Base-by-base conservation (phyloP, 2,329 filamentous ascomycete species). In the Diaporthe ilicicola region DNA sequence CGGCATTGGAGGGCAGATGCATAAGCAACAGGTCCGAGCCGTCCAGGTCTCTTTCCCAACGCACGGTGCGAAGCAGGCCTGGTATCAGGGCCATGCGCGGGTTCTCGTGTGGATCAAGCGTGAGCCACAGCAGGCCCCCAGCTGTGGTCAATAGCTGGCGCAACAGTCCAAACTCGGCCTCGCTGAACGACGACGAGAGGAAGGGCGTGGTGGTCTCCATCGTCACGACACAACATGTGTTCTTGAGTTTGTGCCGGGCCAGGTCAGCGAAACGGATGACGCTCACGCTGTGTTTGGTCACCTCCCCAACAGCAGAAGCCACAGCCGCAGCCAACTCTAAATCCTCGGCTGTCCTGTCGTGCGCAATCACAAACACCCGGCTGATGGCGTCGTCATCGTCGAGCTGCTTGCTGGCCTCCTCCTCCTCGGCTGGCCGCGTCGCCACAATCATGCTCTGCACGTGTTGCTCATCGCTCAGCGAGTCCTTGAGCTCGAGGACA, bases 61-160 rank as follows among this genome's bases (percentile, higher is more conserved):
- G 78, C 29, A 81, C 73, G 4, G 77, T 77, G 15, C 81, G 75
- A 37, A 80, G 74, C 19, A 82, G 65, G 12, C 81, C 81, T n/a
- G 77, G 70, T 37, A 79, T 74, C 42, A 80, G 74, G 32, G 76
- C 76, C 17, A 80, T 74, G 17, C 77, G 73, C 2, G 81, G 81
- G 6, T 76, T 70, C 17, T 75, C 54, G 37, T 74, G 71, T 0
- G 75, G 71, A 46, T 79, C 78, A 2, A 73, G 75, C 3, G 80
- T 82, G 27, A 82, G 70, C 81, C 81, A 82, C 9, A 82, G 72
- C 13, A 82, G 66, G 0, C 73, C 72, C 64, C 73, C 73, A 72
- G 73, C 75, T 9, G 71, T 76, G 13, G 76, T 72, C 39, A 81
- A 71, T 17, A 80, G 54, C 12, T 76, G 74, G 12, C 75, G 75